Evolutionary conservation across 179 eudicot genomes (phyloP).

Genomic region (Drosera spatulata): DNA sequence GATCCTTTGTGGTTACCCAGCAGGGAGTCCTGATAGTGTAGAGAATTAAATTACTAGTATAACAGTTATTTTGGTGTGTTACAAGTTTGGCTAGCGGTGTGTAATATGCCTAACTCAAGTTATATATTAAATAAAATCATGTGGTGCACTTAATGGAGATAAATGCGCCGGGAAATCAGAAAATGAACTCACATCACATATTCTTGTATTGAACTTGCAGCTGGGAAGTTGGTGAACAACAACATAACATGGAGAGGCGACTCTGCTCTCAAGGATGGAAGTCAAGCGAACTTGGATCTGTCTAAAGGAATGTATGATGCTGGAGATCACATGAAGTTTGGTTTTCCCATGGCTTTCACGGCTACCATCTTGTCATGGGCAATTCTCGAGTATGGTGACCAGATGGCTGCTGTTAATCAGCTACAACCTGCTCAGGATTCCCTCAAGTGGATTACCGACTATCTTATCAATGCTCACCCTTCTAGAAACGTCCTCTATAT

Average conservation of each 20-base stretch:
- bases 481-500: slow-evolving; percentile 58
- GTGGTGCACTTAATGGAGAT: too few relatives aligned
- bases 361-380: slow-evolving; percentile 91
- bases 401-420: slow-evolving; percentile 53
- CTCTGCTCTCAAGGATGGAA: slow-evolving; percentile 73
- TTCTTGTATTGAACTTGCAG: slow-evolving; percentile 17
- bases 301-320: slow-evolving; percentile 92
- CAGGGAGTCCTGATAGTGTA: too few relatives aligned
- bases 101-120: too few relatives aligned
- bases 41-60: too few relatives aligned
- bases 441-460: slow-evolving; percentile 89
- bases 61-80: too few relatives aligned
- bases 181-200: too few relatives aligned
- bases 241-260: slow-evolving; percentile 86
- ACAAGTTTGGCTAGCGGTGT: too few relatives aligned
- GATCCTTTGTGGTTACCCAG: too few relatives aligned
- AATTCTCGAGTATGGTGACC: slow-evolving; percentile 80
- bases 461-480: slow-evolving; percentile 69
- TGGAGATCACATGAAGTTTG: slow-evolving; percentile 89
- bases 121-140: too few relatives aligned
- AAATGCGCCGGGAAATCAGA: too few relatives aligned
- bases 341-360: slow-evolving; percentile 89
- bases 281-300: slow-evolving; percentile 52
- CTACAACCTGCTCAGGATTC: slow-evolving; percentile 56
- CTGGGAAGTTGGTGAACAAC: slow-evolving; percentile 75